Evolutionary conservation across 1,284 basidiomycete genomes (phyloP), one percentile per base, ranked within the genome.

Genomic region (Athelia psychrophila): DNA sequence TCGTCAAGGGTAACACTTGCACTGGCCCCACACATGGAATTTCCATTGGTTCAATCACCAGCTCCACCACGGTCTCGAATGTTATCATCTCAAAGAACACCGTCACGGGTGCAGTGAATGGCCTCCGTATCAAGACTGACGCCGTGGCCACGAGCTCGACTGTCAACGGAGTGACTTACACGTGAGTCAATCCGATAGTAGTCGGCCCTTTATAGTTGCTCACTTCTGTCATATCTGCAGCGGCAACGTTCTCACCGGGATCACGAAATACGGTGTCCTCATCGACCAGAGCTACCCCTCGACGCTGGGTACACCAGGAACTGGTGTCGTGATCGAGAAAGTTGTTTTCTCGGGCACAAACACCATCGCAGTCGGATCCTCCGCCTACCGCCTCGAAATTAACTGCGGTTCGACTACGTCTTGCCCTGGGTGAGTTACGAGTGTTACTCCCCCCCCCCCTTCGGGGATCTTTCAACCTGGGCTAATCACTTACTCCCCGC

Each of bases 1-100:
- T 30, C 13, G 5, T 30, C 13, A 5, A 30, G 27, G 56, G 72
- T 36, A 81, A 80, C 61, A 68, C 65, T 25, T 82, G 80, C 63
- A 59, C 64, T 2, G 66, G 69, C 16, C 80, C 27, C 5, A 30
- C 27, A 80, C 80, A 83, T 51, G 79, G 80, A 32, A 71, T 78
- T 54, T 79, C 77, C 2, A 70, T 81, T 27, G 78, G 78, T 22
- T 80, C 78, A 0, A 73, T 80, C 52, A 44, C 54, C 18, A 74
- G 70, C 0, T 57, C 68, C 44, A 60, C 52, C 13, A 64, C 66
- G 9, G 75, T 80, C 18, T 67, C 67, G 0, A 62, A 60, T 30
- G 62, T 81, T 38, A 42, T 60, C 24, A 68, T 79, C 55, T 58
- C 52, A 2, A 62, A 62, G 47, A 80, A 81, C 63, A 65, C 54